Evolutionary conservation across 805 yeast species (phyloP).

Genomic region (Zygosaccharomyces gambellarensis): DNA sequence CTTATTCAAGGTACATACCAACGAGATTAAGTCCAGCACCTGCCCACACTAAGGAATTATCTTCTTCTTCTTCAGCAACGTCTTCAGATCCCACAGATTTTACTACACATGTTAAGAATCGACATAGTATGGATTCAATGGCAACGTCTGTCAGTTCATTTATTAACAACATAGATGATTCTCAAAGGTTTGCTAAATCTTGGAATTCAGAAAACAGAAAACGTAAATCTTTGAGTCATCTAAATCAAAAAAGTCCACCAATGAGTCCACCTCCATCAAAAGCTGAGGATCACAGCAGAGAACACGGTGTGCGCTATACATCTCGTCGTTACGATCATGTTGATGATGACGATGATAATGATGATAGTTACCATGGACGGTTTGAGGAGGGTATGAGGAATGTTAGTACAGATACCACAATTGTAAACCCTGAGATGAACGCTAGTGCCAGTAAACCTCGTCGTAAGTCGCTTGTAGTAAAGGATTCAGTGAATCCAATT

Average conservation of each 20-base stretch:
- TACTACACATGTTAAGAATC: slow-evolving; percentile 26
- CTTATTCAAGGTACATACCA: not conserved
- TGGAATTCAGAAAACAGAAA: slow-evolving; percentile 35
- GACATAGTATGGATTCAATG: slow-evolving; percentile 32
- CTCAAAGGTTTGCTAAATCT: slow-evolving; percentile 33
- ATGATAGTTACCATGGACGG: no score
- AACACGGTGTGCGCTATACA: not conserved
- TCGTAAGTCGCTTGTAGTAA: slow-evolving; percentile 32
- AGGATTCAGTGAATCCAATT: slow-evolving; percentile 26
- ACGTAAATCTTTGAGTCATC: slow-evolving; percentile 28
- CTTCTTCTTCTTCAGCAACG: slow-evolving; percentile 26
- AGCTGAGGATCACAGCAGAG: not conserved
- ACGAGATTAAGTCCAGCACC: slow-evolving; percentile 1
- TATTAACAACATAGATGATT: slow-evolving; percentile 32
- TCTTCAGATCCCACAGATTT: slow-evolving; percentile 35
- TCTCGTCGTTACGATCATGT: not conserved
- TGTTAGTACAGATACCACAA: slow-evolving; percentile 20
- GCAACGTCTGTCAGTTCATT: slow-evolving; percentile 33
- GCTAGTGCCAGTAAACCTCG: slow-evolving; percentile 8
- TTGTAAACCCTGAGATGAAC: slow-evolving; percentile 10
- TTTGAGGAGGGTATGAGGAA: slow-evolving; percentile 10
- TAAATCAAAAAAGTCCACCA: slow-evolving; percentile 11
- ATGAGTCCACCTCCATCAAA: slow-evolving; percentile 4
- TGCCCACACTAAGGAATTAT: slow-evolving; percentile 9
- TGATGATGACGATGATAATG: not conserved